Evolutionary conservation across 495 filamentous ascomycete genomes (phyloP).

Genomic region (Cenococcum geophilum): DNA sequence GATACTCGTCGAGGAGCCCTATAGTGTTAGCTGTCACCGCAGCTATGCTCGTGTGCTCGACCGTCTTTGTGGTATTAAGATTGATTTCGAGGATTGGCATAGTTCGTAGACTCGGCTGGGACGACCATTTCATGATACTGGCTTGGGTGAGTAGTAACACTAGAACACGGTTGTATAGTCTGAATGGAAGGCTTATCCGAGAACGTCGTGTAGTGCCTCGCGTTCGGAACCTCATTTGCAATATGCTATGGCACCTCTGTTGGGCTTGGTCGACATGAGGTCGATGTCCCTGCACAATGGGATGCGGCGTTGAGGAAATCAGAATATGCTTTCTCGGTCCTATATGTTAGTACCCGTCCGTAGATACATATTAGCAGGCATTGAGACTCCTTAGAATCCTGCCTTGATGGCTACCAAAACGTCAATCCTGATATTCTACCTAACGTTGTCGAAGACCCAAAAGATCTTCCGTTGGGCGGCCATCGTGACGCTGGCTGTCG

Average conservation of each 20-base stretch:
- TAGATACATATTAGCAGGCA: background rate
- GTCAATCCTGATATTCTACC: slow-evolving; percentile 84
- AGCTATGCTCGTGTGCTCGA: slow-evolving; percentile 58
- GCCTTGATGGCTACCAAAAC: slow-evolving; percentile 84
- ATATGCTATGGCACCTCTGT: slow-evolving; percentile 65
- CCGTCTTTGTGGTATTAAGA: slow-evolving; percentile 64
- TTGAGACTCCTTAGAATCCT: slow-evolving; percentile 58
- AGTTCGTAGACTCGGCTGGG: slow-evolving; percentile 58
- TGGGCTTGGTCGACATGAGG: slow-evolving; percentile 73
- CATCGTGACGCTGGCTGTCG: slow-evolving; percentile 62
- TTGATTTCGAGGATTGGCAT: slow-evolving; percentile 67
- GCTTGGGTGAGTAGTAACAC: slow-evolving; percentile 59
- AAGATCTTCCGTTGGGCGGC: slow-evolving; percentile 65
- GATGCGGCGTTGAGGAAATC: slow-evolving; percentile 52
- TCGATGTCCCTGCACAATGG: slow-evolving; percentile 49
- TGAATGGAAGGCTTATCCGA: background rate
- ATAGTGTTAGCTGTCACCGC: slow-evolving; percentile 70
- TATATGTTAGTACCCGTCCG: slow-evolving; percentile 57
- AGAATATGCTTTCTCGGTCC: slow-evolving; percentile 75
- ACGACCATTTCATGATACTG: slow-evolving; percentile 79
- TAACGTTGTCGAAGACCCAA: slow-evolving; percentile 68
- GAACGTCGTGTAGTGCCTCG: slow-evolving; percentile 47
- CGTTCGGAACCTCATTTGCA: slow-evolving; percentile 68
- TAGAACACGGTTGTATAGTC: background rate
- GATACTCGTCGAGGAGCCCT: slow-evolving; percentile 45